phyloP scores from a whole-genome alignment of 306 rosid genomes.

The Hylodesmum podocarpum region DNA sequence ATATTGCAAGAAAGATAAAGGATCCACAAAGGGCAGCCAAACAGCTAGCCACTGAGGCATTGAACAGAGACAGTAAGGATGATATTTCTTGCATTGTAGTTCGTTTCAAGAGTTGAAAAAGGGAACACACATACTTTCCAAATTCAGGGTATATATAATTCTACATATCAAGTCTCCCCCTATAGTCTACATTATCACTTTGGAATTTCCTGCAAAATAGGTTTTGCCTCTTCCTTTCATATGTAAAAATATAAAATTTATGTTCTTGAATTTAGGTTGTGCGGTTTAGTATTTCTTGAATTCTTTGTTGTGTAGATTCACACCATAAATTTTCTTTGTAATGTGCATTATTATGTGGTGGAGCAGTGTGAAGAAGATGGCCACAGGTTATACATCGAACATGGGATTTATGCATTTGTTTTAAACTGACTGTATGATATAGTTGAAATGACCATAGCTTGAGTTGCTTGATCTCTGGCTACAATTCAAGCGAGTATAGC shows the following conservation, averaged over 20 bases:
- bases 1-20: slow-evolving; percentile 62
- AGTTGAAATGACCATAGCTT: slow-evolving; percentile 31
- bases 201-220: slow-evolving; percentile 43
- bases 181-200: slow-evolving; percentile 1
- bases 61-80: slow-evolving; percentile 79
- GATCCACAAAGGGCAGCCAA: slow-evolving; percentile 80
- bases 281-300: slow-evolving; percentile 39
- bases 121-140: background rate
- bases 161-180: slow-evolving; percentile 8
- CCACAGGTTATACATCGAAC: slow-evolving; percentile 29
- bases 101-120: slow-evolving; percentile 68
- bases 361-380: slow-evolving; percentile 46
- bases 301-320: slow-evolving; percentile 56
- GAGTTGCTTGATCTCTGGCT: slow-evolving; percentile 21
- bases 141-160: slow-evolving; percentile 38
- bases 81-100: slow-evolving; percentile 85
- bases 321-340: slow-evolving; percentile 48
- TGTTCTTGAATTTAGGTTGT: slow-evolving; percentile 48
- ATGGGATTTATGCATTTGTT: slow-evolving; percentile 37
- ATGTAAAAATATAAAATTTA: slow-evolving; percentile 43
- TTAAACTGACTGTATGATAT: slow-evolving; percentile 13
- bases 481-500: slow-evolving; percentile 17
- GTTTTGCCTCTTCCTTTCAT: slow-evolving; percentile 13
- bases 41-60: slow-evolving; percentile 64
- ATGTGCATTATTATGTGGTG: slow-evolving; percentile 36